Evolutionary conservation across 2,329 filamentous ascomycete species (phyloP), one percentile per base, ranked within the genome.

Genomic region (Dactylonectria estremocensis): DNA sequence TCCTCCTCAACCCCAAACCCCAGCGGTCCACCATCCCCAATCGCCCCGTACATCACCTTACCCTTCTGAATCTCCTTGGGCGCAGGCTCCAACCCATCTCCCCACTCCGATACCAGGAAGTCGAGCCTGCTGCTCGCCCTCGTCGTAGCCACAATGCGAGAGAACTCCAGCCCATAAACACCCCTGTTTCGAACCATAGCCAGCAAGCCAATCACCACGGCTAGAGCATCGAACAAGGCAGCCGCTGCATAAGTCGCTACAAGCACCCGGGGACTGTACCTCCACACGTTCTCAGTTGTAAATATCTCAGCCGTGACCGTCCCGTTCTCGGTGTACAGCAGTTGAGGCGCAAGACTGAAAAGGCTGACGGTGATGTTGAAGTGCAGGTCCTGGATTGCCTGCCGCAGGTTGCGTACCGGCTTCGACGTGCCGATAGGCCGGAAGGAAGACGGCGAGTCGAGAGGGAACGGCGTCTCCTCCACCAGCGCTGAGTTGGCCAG

Each of bases 291-390:
- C 28, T 37, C 16, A 6, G 14, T 35, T 6, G 5, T 54, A 13
- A 35, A 37, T 14, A 37, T 24, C 5, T 54, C 50, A 24, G 50
- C 24, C 28, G 33, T 54, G 14, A 37, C 50, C 7, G 50, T 54
- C 14, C 50, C 50, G 50, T 54, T 54, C 16, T 54, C 50, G 3
- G 31, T 37, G 50, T 54, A 54, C 31, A 54, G 28, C 31, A 54
- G 50, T n/a, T 54, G 28, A 18, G 50, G 50, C 16, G 50, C 33
- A 16, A 54, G 50, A 35, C 50, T 54, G 50, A 54, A 28, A 6
- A 54, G 50, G 50, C 50, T 54, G 50, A 54, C 50, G 50, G 50
- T 54, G 50, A 54, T 37, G 50, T 54, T 54, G 24, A 54, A 54
- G 50, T 54, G 50, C 50, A 54, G 50, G 33, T 54, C 50, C 50